Percentiles rank a stretch among this genome's conserved stretches.
Conservation (phyloP, 768 basidiomycete genomes). For the Xerocomellus chrysenteron region DNA sequence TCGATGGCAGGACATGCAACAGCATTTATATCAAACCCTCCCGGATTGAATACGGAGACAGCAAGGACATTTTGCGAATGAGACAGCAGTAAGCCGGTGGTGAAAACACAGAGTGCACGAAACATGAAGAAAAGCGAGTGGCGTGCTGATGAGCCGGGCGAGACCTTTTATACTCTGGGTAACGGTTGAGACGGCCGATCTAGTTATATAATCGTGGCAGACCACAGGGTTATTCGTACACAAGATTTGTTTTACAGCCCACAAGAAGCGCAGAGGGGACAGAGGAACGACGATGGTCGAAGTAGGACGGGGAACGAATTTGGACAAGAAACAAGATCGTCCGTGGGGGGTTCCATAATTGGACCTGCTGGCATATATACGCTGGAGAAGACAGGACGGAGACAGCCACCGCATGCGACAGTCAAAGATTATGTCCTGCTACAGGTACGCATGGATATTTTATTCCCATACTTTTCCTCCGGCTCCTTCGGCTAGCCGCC, state of each 20-base stretch:
- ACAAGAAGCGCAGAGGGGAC: not conserved
- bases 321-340: not conserved
- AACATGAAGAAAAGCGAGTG: not conserved
- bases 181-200: not conserved
- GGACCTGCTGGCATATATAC: too few species aligned
- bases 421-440: too few species aligned
- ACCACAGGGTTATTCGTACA: not conserved
- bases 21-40: constrained; percentile 33
- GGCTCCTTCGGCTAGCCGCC: too few species aligned
- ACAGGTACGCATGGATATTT: too few species aligned
- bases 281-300: not conserved
- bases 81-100: not conserved
- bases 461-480: too few species aligned
- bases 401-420: too few species aligned
- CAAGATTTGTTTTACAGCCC: not conserved
- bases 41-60: constrained; percentile 36
- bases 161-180: constrained; percentile 1
- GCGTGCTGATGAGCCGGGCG: not conserved
- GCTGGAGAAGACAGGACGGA: too few species aligned
- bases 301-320: too few species aligned
- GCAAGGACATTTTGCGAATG: not conserved
- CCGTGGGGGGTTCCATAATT: too few species aligned
- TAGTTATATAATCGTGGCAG: too few species aligned
- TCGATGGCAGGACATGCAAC: constrained; percentile 44
- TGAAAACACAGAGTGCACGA: not conserved